Percentiles rank a stretch among this genome's conserved stretches.
Evolutionary conservation across 805 yeast species (phyloP).

Genomic region (Wickerhamiella cacticola): DNA sequence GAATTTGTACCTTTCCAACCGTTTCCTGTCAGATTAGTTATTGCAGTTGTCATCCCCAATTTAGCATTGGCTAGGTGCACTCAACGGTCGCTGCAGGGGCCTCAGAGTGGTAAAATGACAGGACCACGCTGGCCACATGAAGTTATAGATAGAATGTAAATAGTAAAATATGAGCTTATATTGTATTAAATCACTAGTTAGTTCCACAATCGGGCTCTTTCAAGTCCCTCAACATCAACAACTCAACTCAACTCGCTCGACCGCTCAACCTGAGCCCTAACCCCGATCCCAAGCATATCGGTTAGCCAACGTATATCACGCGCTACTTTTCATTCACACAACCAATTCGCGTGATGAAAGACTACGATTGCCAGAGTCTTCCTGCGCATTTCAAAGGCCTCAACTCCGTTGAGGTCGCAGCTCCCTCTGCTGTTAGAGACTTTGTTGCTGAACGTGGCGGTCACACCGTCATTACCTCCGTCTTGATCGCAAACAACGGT

Average conservation of each 20-base stretch:
- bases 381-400: slow-evolving; percentile 73
- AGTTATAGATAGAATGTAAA: not conserved
- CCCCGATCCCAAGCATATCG: slow-evolving; percentile 2
- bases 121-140: too few species aligned
- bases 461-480: slow-evolving; percentile 77
- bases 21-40: too few species aligned
- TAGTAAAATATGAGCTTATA: not conserved
- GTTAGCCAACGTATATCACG: slow-evolving; percentile 1
- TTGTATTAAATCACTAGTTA: too few species aligned
- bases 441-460: slow-evolving; percentile 81
- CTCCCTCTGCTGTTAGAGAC: slow-evolving; percentile 58
- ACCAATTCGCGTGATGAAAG: slow-evolving; percentile 16
- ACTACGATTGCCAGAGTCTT: slow-evolving; percentile 30
- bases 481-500: slow-evolving; percentile 95
- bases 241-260: slow-evolving; percentile 4
- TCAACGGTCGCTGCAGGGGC: slow-evolving; percentile 4
- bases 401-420: slow-evolving; percentile 64
- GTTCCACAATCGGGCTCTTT: not conserved
- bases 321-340: slow-evolving; percentile 1
- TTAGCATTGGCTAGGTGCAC: too few species aligned
- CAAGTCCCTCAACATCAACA: slow-evolving; percentile 4
- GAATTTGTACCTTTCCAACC: too few species aligned
- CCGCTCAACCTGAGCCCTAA: slow-evolving; percentile 8
- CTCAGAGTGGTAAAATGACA: not conserved
- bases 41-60: too few species aligned